Percentiles rank a stretch among this genome's conserved stretches.
These are phyloP conservation scores for Coprinopsis strossmayeri DNA, from an alignment of 768 basidiomycete genomes.

Conservation along the genomic window DNA sequence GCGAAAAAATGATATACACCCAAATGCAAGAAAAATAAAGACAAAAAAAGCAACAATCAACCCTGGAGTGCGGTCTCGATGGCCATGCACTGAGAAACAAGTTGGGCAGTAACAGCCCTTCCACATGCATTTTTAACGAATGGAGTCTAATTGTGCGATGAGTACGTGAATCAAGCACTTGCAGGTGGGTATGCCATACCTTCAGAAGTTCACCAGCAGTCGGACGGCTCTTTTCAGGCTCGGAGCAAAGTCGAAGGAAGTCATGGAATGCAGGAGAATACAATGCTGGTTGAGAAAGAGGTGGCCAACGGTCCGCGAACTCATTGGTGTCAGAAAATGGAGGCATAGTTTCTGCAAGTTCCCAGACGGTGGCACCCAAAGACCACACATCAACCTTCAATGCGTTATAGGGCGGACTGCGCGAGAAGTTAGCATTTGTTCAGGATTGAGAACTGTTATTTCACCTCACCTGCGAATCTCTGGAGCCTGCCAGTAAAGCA, in stretches of 20 bases:
- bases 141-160: slow-evolving; percentile 38
- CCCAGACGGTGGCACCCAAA: slow-evolving; percentile 79
- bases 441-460: not conserved
- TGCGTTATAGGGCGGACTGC: slow-evolving; percentile 65
- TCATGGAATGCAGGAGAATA: slow-evolving; percentile 69
- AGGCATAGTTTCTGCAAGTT: slow-evolving; percentile 68
- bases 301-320: slow-evolving; percentile 59
- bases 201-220: slow-evolving; percentile 48
- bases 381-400: slow-evolving; percentile 80
- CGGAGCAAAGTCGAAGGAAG: slow-evolving; percentile 62
- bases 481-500: slow-evolving; percentile 82
- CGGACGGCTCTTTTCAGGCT: slow-evolving; percentile 52
- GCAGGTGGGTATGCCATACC: slow-evolving; percentile 34
- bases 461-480: slow-evolving; percentile 61
- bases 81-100: slow-evolving; percentile 59
- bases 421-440: no score
- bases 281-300: slow-evolving; percentile 47
- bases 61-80: slow-evolving; percentile 45
- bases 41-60: not conserved
- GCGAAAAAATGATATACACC: slow-evolving; percentile 10
- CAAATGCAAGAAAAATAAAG: slow-evolving; percentile 9
- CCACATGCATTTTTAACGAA: slow-evolving; percentile 68
- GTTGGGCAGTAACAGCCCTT: slow-evolving; percentile 57
- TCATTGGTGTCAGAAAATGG: slow-evolving; percentile 60
- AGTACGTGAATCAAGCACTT: slow-evolving; percentile 11